phyloP scores from a whole-genome alignment of 2,329 filamentous ascomycete genomes.

The Domatiomyces catenatus region DNA sequence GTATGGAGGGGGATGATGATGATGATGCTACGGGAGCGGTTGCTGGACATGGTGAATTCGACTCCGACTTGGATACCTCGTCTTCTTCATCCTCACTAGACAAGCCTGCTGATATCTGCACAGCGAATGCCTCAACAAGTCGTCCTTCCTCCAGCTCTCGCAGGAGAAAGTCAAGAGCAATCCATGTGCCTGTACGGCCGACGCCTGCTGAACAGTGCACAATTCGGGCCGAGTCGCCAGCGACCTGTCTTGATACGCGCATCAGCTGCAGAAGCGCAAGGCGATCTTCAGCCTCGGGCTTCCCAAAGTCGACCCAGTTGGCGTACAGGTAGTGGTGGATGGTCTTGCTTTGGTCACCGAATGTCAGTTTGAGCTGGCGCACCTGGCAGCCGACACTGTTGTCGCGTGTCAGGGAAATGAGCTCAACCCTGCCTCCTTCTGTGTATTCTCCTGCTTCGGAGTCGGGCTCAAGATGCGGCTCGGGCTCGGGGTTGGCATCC shows the following conservation, averaged over 20 bases:
- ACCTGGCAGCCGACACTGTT: conserved; percentile 49
- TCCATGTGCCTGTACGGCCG: conserved; percentile 86
- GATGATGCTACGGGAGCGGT: neutral
- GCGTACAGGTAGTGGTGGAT: conserved; percentile 78
- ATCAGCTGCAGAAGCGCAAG: conserved; percentile 37
- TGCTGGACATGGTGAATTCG: conserved; percentile 1
- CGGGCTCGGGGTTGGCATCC: neutral
- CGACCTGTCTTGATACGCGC: conserved; percentile 30
- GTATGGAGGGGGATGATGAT: conserved; percentile 5
- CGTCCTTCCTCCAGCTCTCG: conserved; percentile 64
- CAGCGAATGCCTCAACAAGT: conserved; percentile 24
- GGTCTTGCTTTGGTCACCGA: conserved; percentile 40
- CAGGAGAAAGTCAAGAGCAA: conserved; percentile 83
- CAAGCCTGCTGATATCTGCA: neutral
- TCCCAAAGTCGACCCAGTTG: conserved; percentile 80
- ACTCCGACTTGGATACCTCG: neutral
- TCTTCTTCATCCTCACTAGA: neutral
- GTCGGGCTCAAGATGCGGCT: neutral
- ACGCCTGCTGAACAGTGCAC: conserved; percentile 85
- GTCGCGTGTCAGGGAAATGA: conserved; percentile 41
- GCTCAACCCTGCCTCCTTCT: conserved; percentile 44
- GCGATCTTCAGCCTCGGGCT: conserved; percentile 46
- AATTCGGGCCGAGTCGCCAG: conserved; percentile 54
- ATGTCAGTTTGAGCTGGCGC: conserved; percentile 48
- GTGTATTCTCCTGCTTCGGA: neutral